Evolutionary conservation across 768 basidiomycete genomes (phyloP).

Genomic region (Cystobasidium onofrii): DNA sequence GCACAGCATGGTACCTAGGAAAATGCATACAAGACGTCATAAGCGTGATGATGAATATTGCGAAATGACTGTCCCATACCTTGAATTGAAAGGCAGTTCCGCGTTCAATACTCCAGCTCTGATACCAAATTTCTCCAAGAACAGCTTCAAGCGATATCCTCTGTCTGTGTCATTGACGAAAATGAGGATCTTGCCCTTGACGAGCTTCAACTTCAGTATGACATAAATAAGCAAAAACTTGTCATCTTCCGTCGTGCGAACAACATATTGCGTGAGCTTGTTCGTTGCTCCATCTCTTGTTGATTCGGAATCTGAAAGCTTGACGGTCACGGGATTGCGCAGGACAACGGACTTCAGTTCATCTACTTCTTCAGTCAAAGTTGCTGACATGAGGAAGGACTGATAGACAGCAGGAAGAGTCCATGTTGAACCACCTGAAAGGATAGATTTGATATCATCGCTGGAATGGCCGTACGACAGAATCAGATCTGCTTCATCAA

Average conservation of each 20-base stretch:
- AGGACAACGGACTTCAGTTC: constrained; percentile 77
- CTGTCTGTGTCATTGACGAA: constrained; percentile 96
- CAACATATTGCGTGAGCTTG: constrained; percentile 31
- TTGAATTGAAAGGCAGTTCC: constrained; percentile 87
- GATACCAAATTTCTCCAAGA: constrained; percentile 93
- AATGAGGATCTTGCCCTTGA: constrained; percentile 89
- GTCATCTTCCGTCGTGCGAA: constrained; percentile 65
- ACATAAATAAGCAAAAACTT: constrained; percentile 95
- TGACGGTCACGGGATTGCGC: constrained; percentile 66
- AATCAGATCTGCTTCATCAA: constrained; percentile 95
- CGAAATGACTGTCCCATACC: constrained; percentile 49
- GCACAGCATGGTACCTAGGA: constrained; percentile 84
- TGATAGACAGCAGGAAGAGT: constrained; percentile 75
- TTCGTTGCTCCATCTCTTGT: constrained; percentile 7
- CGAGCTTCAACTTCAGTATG: constrained; percentile 87
- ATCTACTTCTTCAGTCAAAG: constrained; percentile 93
- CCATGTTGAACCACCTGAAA: constrained; percentile 50
- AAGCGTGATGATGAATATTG: too few relatives aligned
- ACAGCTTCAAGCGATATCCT: constrained; percentile 90
- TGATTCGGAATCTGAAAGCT: background rate
- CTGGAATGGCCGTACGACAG: constrained; percentile 88
- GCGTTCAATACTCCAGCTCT: constrained; percentile 93
- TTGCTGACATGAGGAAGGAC: constrained; percentile 93
- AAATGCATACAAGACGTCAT: too few relatives aligned
- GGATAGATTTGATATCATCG: constrained; percentile 69